A percentile compares a stretch with the other conserved stretches of the same genome.
Evolutionary conservation across 257 asterid genomes (phyloP).

Genomic region (Petrea volubilis): DNA sequence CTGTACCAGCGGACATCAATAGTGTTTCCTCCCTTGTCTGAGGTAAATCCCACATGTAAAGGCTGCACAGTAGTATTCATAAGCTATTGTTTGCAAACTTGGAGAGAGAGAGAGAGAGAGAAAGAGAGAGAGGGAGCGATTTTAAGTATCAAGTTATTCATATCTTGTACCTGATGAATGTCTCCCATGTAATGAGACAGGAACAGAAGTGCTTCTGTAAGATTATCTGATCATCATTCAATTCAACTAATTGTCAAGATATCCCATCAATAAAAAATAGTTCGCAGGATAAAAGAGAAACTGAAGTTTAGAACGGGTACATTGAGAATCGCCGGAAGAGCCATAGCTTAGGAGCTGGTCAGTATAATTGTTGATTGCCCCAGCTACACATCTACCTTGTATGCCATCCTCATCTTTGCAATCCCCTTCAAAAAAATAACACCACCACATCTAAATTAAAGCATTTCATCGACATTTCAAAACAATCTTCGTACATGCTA

Average conservation of each 20-base stretch:
- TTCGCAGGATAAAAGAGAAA: neutral
- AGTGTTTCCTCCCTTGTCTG: slow-evolving; percentile 68
- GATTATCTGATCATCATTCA: slow-evolving; percentile 56
- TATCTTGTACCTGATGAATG: slow-evolving; percentile 68
- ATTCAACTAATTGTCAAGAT: neutral
- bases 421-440: slow-evolving; percentile 51
- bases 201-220: slow-evolving; percentile 80
- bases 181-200: slow-evolving; percentile 88
- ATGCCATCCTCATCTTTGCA: slow-evolving; percentile 81
- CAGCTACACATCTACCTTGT: slow-evolving; percentile 79
- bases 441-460: neutral
- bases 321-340: slow-evolving; percentile 38
- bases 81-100: too few species aligned
- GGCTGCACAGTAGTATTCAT: slow-evolving; percentile 49
- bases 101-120: too few species aligned
- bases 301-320: slow-evolving; percentile 25
- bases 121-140: neutral
- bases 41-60: slow-evolving; percentile 71
- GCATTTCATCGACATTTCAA: neutral
- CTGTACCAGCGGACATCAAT: slow-evolving; percentile 83
- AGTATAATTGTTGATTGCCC: slow-evolving; percentile 92
- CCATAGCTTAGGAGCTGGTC: slow-evolving; percentile 59
- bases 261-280: neutral
- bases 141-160: too few species aligned
- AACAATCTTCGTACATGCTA: too few species aligned